These are phyloP conservation scores for Quercus robur DNA, from an alignment of 306 rosid species.

Conservation along the genomic window DNA sequence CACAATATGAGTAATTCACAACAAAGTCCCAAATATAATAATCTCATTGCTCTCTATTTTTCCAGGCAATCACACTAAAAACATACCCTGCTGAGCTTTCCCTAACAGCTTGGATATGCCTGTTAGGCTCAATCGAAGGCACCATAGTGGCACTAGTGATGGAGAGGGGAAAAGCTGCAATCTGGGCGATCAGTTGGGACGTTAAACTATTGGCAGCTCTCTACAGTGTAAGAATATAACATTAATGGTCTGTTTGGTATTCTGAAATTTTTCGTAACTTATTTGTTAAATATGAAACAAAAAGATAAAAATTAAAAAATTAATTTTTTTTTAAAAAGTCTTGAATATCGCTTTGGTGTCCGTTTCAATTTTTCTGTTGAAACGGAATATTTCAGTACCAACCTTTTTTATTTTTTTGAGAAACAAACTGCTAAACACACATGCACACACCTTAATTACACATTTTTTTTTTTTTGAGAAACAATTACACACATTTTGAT, in stretches of 20 bases:
- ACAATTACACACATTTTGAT: no score
- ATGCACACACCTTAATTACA: no score
- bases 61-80: constrained; percentile 66
- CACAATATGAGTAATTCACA: no score
- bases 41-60: background rate
- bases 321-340: no score
- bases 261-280: no score
- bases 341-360: accelerated
- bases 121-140: constrained; percentile 73
- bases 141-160: constrained; percentile 60
- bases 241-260: background rate
- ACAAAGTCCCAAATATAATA: background rate
- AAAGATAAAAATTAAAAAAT: no score
- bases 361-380: accelerated
- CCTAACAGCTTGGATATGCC: constrained; percentile 87
- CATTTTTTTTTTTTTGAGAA: no score
- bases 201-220: constrained; percentile 43
- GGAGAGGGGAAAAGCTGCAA: constrained; percentile 59
- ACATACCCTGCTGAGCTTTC: constrained; percentile 85
- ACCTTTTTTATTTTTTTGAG: no score
- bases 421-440: no score
- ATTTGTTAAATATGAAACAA: no score
- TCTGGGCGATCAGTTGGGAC: constrained; percentile 69
- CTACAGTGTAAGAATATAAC: constrained; percentile 43
- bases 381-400: accelerated